Base-by-base conservation (phyloP, 169 alveolate genomes). In the Cyclospora cayetanensis region DNA sequence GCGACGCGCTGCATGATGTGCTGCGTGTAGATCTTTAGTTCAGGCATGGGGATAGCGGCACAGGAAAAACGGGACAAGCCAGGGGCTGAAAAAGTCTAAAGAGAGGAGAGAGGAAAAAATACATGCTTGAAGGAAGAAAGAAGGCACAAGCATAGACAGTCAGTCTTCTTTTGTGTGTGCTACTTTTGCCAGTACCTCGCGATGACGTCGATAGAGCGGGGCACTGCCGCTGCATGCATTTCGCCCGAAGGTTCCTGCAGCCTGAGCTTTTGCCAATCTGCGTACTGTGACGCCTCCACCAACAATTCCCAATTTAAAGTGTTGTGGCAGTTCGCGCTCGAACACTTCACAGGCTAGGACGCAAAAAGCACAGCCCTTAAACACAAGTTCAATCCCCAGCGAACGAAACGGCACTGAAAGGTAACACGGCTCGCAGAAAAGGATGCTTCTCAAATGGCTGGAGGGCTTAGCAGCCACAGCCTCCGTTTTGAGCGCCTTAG, bases 171-270 rank as follows among this genome's bases (percentile, higher is more conserved):
- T n/a, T n/a, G n/a, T n/a, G n/a, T n/a, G n/a, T n/a, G n/a, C n/a
- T n/a, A n/a, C n/a, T n/a, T n/a, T n/a, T n/a, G n/a, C n/a, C n/a
- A 50, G 18, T 50, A 72, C 83, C 99, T 95, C 83, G 97, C 94
- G 31, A 99, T 97, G 4, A 98, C 98, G 92, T 99, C 99, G 83
- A 99, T 97, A 37, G 99, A 97, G 87, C 99, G 94, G 20, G 99
- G 99, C 99, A 99, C 98, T 18, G 99, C 95, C 4, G 99, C 99
- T 4, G 99, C 97, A 5, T 99, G 99, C 39, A 98, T 97, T 74
- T 98, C 99, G 94, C 98, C 99, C 46, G 90, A 83, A 7, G 90
- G 84, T 53, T 86, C 92, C 39, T 86, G 92, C 50, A 86, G 27
- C 11, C 92, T 84, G 20, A 86, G 12, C 70, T 86, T 86, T 55